Conservation (phyloP, 208 protist genomes). For the Crithidia bombi region DNA sequence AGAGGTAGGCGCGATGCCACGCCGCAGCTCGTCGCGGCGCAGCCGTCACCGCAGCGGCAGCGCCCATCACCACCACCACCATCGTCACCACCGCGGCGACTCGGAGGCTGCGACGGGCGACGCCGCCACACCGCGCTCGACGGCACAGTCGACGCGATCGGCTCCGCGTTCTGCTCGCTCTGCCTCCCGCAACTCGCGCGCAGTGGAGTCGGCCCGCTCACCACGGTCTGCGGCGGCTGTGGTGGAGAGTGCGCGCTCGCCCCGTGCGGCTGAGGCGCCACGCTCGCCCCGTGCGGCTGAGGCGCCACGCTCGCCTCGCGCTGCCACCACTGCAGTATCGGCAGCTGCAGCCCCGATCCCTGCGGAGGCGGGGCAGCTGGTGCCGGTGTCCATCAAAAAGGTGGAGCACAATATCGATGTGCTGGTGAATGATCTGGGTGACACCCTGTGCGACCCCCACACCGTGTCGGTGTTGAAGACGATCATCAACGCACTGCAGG, state of each 20-base stretch:
- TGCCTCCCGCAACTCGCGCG: conserved; percentile 2
- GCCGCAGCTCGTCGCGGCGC: conserved; percentile 26
- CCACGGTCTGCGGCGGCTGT: conserved; percentile 1
- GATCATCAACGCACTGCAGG: conserved; percentile 45
- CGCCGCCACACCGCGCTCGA: conserved; percentile 1
- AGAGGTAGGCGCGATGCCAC: conserved; percentile 3
- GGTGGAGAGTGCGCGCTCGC: not conserved
- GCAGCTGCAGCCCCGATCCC: not conserved
- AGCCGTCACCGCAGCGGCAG: conserved; percentile 28
- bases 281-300: not conserved
- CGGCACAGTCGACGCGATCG: conserved; percentile 1
- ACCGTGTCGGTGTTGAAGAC: conserved; percentile 35
- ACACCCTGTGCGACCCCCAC: conserved; percentile 37
- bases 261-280: not conserved
- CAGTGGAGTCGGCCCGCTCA: conserved; percentile 1
- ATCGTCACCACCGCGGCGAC: conserved; percentile 20
- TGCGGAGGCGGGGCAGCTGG: conserved; percentile 21
- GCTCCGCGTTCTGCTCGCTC: conserved; percentile 13
- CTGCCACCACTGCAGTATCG: not conserved
- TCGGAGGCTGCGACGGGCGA: conserved; percentile 23
- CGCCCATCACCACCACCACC: conserved; percentile 17
- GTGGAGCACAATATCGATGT: conserved; percentile 31
- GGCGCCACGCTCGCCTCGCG: not conserved
- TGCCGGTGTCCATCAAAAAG: conserved; percentile 17
- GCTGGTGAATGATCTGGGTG: conserved; percentile 34